Evolutionary conservation across 2,329 filamentous ascomycete genomes (phyloP).

Genomic region (Raffaelea arxii): DNA sequence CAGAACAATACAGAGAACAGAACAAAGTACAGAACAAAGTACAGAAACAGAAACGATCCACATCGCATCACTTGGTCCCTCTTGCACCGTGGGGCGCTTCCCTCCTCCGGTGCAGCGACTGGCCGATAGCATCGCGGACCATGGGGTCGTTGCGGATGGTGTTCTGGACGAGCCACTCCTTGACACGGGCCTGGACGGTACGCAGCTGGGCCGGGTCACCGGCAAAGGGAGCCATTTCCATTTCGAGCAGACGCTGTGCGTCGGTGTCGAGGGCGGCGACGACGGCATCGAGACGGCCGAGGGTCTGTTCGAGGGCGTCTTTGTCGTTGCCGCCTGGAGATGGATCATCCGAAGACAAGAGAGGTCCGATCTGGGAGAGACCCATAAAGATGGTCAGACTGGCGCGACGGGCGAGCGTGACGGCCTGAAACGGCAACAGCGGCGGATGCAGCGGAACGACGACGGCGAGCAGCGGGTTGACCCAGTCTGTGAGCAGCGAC

Average conservation of each 20-base stretch:
- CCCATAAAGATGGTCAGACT: constrained; percentile 75
- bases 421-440: constrained; percentile 78
- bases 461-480: constrained; percentile 24
- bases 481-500: constrained; percentile 20
- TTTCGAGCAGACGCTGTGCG: constrained; percentile 56
- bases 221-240: constrained; percentile 74
- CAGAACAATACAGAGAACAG: too few species aligned
- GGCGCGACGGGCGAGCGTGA: constrained; percentile 65
- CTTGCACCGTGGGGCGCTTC: constrained; percentile 54
- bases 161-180: constrained; percentile 82
- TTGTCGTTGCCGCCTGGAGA: constrained; percentile 21
- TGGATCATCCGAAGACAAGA: constrained; percentile 36
- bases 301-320: constrained; percentile 45
- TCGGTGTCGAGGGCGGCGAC: constrained; percentile 57
- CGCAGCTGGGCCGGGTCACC: constrained; percentile 57
- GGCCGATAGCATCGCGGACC: constrained; percentile 69
- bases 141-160: constrained; percentile 70
- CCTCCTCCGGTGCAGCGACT: constrained; percentile 53
- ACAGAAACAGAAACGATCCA: too few species aligned
- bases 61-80: constrained; percentile 32
- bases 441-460: constrained; percentile 34
- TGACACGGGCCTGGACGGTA: constrained; percentile 61
- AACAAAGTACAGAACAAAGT: too few species aligned
- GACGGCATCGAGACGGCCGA: constrained; percentile 57
- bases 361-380: constrained; percentile 67